These are phyloP conservation scores for Halophytophthora polymorphica DNA, from an alignment of 352 stramenopile species.

Conservation along the genomic window DNA sequence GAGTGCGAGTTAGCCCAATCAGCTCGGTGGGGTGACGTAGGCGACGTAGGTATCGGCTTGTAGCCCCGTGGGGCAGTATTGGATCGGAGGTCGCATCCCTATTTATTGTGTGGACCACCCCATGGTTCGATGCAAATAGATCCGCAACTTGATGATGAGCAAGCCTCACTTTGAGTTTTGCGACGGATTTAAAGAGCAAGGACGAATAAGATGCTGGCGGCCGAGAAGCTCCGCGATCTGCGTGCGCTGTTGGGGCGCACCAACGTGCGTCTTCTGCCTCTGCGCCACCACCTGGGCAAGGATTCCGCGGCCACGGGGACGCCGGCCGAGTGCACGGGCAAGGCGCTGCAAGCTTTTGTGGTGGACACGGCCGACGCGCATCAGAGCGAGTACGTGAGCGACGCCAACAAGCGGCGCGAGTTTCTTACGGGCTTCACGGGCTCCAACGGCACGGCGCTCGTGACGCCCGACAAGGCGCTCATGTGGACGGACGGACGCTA, in stretches of 20 bases:
- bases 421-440: constrained; percentile 97
- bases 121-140: too few relatives aligned
- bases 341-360: constrained; percentile 87
- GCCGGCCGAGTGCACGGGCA: constrained; percentile 31
- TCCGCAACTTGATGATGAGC: constrained; percentile 1
- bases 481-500: constrained; percentile 99
- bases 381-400: constrained; percentile 97
- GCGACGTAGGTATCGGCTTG: not conserved
- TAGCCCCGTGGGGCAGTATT: constrained; percentile 18
- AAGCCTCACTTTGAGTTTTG: constrained; percentile 7
- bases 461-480: constrained; percentile 84
- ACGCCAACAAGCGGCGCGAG: constrained; percentile 92
- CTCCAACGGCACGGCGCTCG: constrained; percentile 91
- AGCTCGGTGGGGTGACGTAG: not conserved
- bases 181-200: constrained; percentile 5
- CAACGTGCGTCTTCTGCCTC: constrained; percentile 60
- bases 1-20: too few relatives aligned
- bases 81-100: constrained; percentile 21
- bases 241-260: constrained; percentile 58
- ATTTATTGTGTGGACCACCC: constrained; percentile 28
- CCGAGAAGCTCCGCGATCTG: constrained; percentile 64
- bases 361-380: constrained; percentile 97
- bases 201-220: constrained; percentile 27
- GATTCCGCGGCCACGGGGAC: constrained; percentile 18
- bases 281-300: constrained; percentile 60